A percentile compares a stretch with the other conserved stretches of the same genome.
These are phyloP conservation scores for Geosiphon pyriformis DNA, from an alignment of 192 early-diverging fungal species.

Conservation along the genomic window DNA sequence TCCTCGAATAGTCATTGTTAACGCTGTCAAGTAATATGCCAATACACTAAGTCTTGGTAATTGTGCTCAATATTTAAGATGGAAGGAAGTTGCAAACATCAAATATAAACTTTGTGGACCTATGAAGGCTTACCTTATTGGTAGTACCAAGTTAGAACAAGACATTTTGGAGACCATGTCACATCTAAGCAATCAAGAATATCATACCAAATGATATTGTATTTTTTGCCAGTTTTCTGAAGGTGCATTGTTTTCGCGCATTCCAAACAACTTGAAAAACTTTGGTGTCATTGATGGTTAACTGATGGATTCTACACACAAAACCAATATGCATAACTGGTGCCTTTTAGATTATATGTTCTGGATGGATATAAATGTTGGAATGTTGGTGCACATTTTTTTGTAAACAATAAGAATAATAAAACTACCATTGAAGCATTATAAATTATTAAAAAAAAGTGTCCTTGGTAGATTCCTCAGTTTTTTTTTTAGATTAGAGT, in stretches of 20 bases:
- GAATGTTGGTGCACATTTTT: conserved; percentile 26
- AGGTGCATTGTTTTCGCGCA: conserved; percentile 20
- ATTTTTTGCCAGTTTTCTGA: not conserved
- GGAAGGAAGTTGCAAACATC: conserved; percentile 19
- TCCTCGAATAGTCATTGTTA: not conserved
- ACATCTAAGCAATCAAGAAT: conserved; percentile 3
- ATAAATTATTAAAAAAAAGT: conserved; percentile 9
- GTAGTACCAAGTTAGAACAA: not conserved
- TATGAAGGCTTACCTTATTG: conserved; percentile 1
- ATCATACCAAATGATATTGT: not conserved
- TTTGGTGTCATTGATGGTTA: conserved; percentile 17
- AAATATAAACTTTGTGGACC: not conserved
- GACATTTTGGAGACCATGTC: not conserved
- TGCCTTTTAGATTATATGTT: conserved; percentile 23
- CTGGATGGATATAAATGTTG: conserved; percentile 19
- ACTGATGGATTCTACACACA: conserved; percentile 24
- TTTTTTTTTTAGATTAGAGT: conserved; percentile 23
- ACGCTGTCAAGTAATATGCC: conserved; percentile 11
- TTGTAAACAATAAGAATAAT: conserved; percentile 16
- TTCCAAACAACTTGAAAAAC: conserved; percentile 10
- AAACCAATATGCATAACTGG: conserved; percentile 25
- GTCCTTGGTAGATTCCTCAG: conserved; percentile 1
- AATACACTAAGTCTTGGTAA: not conserved
- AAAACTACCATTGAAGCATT: conserved; percentile 22
- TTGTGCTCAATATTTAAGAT: conserved; percentile 7